These are phyloP conservation scores for Croton setiger DNA, from an alignment of 441 rosid genomes.

Conservation along the genomic window DNA sequence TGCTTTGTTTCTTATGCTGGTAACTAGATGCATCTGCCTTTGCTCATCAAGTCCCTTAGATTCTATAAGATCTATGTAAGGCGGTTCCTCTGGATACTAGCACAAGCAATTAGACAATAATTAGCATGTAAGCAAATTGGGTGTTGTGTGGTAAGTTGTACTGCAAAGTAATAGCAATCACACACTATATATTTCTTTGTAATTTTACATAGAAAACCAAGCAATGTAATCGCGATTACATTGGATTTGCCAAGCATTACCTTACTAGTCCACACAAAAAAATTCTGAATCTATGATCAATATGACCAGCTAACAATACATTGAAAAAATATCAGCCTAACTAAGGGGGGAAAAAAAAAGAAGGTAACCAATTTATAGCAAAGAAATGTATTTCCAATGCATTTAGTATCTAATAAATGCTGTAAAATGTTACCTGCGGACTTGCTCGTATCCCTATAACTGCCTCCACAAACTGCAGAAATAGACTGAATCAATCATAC, in stretches of 20 bases:
- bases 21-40: slow-evolving; percentile 58
- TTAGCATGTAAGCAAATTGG: slow-evolving; percentile 5
- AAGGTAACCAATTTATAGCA: not conserved
- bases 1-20: slow-evolving; percentile 55
- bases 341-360: not conserved
- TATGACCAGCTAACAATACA: not conserved
- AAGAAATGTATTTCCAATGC: not conserved
- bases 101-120: slow-evolving; percentile 15
- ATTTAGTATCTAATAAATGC: not conserved
- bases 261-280: too few relatives aligned
- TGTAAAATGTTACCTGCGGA: slow-evolving; percentile 39
- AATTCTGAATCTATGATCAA: too few relatives aligned
- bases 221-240: too few relatives aligned
- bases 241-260: too few relatives aligned
- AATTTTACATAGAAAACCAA: too few relatives aligned
- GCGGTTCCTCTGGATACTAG: slow-evolving; percentile 77
- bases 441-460: slow-evolving; percentile 53
- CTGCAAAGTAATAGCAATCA: too few relatives aligned
- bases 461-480: slow-evolving; percentile 85
- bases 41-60: slow-evolving; percentile 80
- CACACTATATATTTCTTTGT: too few relatives aligned
- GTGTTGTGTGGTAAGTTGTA: too few relatives aligned
- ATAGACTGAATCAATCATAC: not conserved
- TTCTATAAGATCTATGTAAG: slow-evolving; percentile 52
- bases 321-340: not conserved